A percentile compares a stretch with the other conserved stretches of the same genome.
phyloP scores from a whole-genome alignment of 192 early-diverging fungal genomes.

The Coemansia sp. region DNA sequence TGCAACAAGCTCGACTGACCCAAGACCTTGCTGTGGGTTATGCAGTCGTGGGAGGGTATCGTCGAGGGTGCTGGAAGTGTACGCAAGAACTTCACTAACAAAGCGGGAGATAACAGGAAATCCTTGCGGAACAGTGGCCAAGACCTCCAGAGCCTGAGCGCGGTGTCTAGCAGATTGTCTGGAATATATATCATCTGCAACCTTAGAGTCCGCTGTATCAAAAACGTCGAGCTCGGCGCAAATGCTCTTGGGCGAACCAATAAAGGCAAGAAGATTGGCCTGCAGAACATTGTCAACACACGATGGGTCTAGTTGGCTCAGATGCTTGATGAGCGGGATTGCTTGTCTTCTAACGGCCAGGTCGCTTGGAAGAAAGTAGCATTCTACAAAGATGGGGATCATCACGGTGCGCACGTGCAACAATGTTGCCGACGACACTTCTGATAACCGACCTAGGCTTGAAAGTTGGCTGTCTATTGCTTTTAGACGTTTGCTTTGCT shows the following conservation, averaged over 20 bases:
- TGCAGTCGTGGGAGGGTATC: constrained; percentile 14
- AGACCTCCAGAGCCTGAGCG: constrained; percentile 36
- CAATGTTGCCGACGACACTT: constrained; percentile 22
- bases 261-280: constrained; percentile 37
- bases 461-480: constrained; percentile 12
- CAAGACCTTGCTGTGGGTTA: constrained; percentile 11
- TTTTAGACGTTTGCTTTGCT: constrained; percentile 44
- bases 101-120: constrained; percentile 20
- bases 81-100: constrained; percentile 32
- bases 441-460: constrained; percentile 10
- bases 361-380: constrained; percentile 40
- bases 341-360: constrained; percentile 28
- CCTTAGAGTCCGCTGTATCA: constrained; percentile 3
- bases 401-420: constrained; percentile 31
- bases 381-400: constrained; percentile 45
- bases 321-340: constrained; percentile 31
- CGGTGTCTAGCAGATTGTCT: constrained; percentile 27
- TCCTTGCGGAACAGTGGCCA: constrained; percentile 37
- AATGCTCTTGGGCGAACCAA: constrained; percentile 12
- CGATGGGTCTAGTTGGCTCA: constrained; percentile 27
- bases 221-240: constrained; percentile 20
- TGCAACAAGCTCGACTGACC: constrained; percentile 32
- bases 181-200: constrained; percentile 14
- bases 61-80: constrained; percentile 24
- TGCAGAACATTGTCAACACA: constrained; percentile 24